phyloP scores from a whole-genome alignment of 2,329 filamentous ascomycete species.

The Pseudogymnoascus sp. region DNA sequence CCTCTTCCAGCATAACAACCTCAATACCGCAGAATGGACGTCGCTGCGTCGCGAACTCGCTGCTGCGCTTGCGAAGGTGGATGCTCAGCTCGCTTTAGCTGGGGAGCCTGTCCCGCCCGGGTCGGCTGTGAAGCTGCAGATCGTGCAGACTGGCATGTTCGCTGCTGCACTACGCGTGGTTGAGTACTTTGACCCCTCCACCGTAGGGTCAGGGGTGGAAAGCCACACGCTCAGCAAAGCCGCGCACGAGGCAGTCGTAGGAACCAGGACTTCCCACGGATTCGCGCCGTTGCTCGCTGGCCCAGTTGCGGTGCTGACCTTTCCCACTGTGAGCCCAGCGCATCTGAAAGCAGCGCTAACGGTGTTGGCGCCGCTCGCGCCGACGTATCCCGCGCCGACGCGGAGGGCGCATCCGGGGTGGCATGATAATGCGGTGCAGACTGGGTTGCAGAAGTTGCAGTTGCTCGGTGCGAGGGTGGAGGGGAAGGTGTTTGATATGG shows the following conservation, averaged over 20 bases:
- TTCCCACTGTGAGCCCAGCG: slow-evolving; percentile 74
- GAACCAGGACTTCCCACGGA: slow-evolving; percentile 44
- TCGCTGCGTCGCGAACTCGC: slow-evolving; percentile 55
- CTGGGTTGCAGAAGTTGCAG: slow-evolving; percentile 76
- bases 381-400: slow-evolving; percentile 68
- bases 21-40: slow-evolving; percentile 59
- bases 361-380: slow-evolving; percentile 63
- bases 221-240: slow-evolving; percentile 50
- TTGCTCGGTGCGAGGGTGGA: slow-evolving; percentile 82
- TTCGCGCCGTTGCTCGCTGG: slow-evolving; percentile 73
- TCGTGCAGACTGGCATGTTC: slow-evolving; percentile 84
- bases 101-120: slow-evolving; percentile 43
- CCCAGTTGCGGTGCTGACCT: slow-evolving; percentile 68
- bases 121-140: slow-evolving; percentile 58
- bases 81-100: slow-evolving; percentile 40
- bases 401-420: slow-evolving; percentile 70
- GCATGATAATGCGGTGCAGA: slow-evolving; percentile 70
- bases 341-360: slow-evolving; percentile 75
- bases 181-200: slow-evolving; percentile 63
- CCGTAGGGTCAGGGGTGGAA: slow-evolving; percentile 25
- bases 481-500: slow-evolving; percentile 41
- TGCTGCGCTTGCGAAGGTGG: slow-evolving; percentile 52
- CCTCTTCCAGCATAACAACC: slow-evolving; percentile 67
- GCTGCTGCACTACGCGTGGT: slow-evolving; percentile 74
- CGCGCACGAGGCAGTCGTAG: slow-evolving; percentile 26